A percentile compares a stretch with the other conserved stretches of the same genome.
These are phyloP conservation scores for Sporothrix pseudoabietina DNA, from an alignment of 2,329 filamentous ascomycete species.

Conservation along the genomic window DNA sequence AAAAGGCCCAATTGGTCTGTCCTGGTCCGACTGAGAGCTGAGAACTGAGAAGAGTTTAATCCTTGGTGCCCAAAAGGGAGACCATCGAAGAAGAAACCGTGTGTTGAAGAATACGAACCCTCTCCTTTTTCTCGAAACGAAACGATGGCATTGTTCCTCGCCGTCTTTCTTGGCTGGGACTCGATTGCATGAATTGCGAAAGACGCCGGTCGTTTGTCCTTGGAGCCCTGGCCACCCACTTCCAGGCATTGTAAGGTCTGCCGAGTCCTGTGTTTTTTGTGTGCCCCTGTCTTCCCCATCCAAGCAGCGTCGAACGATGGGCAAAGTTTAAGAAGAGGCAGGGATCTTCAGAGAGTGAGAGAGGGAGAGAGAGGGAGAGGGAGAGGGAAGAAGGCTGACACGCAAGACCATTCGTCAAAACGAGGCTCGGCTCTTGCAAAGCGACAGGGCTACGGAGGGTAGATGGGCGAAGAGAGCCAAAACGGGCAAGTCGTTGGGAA, in stretches of 20 bases:
- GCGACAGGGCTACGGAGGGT: neutral
- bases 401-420: constrained; percentile 14
- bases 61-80: neutral
- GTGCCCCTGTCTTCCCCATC: constrained; percentile 10
- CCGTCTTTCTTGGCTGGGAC: neutral
- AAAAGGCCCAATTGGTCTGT: neutral
- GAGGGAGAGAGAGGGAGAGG: too few species aligned
- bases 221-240: neutral
- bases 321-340: neutral
- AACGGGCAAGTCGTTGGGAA: neutral
- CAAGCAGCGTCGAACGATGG: constrained; percentile 7
- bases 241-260: neutral
- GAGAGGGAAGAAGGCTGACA: constrained; percentile 8
- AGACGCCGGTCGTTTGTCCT: constrained; percentile 1
- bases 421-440: neutral
- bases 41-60: neutral
- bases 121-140: constrained; percentile 6
- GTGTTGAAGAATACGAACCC: neutral
- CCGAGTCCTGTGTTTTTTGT: neutral
- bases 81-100: neutral
- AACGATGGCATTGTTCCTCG: constrained; percentile 5
- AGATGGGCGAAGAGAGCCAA: neutral
- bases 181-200: neutral
- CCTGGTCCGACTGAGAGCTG: neutral
- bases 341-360: neutral